A percentile compares a stretch with the other conserved stretches of the same genome.
Evolutionary conservation across 208 protist genomes (phyloP).

Genomic region (Leishmania arabica): DNA sequence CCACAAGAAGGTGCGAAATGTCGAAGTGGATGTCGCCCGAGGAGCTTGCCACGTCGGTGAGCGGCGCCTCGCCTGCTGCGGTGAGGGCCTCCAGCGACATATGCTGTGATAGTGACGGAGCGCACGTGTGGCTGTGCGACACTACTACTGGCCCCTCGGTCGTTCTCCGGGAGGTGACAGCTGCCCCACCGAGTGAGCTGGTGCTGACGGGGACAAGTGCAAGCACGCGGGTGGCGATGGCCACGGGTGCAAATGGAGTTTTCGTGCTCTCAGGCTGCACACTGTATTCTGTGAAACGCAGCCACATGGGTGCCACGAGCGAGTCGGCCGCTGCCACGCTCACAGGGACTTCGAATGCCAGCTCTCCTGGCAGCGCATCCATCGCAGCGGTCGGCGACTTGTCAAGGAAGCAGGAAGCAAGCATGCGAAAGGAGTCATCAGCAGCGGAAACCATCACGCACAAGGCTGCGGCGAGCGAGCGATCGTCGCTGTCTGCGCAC

Average conservation of each 20-base stretch:
- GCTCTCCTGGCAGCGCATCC: not conserved
- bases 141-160: slow-evolving; percentile 29
- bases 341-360: not conserved
- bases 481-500: not conserved
- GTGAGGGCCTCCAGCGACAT: slow-evolving; percentile 22
- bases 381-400: not conserved
- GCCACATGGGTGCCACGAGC: not conserved
- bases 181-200: slow-evolving; percentile 11
- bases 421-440: not conserved
- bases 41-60: slow-evolving; percentile 13
- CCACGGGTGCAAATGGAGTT: slow-evolving; percentile 11
- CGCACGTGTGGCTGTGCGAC: slow-evolving; percentile 45
- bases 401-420: not conserved
- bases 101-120: slow-evolving; percentile 30
- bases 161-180: slow-evolving; percentile 30
- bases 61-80: slow-evolving; percentile 13
- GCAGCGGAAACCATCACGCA: not conserved
- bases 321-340: not conserved
- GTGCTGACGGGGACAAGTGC: slow-evolving; percentile 31
- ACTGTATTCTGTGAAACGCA: slow-evolving; percentile 26
- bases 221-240: slow-evolving; percentile 27
- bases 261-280: slow-evolving; percentile 41
- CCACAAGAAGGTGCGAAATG: slow-evolving; percentile 10
- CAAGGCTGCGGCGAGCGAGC: not conserved
- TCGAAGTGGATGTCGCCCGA: slow-evolving; percentile 5